Percentiles rank a stretch among this genome's conserved stretches.
These are phyloP conservation scores for Sporothrix euskadiensis DNA, from an alignment of 2,329 filamentous ascomycete genomes.

Conservation along the genomic window DNA sequence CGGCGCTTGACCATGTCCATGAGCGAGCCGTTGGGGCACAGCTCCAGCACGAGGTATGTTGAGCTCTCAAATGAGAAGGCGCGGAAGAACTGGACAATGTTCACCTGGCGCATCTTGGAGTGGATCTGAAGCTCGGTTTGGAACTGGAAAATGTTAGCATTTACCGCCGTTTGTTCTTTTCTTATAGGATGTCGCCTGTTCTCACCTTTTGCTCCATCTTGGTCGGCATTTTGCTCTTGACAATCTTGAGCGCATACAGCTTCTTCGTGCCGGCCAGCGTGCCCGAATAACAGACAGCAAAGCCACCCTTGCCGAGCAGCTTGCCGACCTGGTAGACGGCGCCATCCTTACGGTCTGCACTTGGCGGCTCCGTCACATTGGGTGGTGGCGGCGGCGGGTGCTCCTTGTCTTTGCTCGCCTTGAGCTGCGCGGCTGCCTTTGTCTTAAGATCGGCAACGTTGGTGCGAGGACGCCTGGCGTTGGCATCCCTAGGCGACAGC, in stretches of 20 bases:
- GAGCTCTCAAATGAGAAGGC: slow-evolving; percentile 87
- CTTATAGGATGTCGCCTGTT: not conserved
- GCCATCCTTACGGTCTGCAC: slow-evolving; percentile 67
- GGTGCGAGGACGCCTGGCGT: slow-evolving; percentile 56
- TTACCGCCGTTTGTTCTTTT: not conserved
- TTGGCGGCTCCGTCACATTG: slow-evolving; percentile 62
- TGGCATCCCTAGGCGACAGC: slow-evolving; percentile 64
- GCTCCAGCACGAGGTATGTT: slow-evolving; percentile 90
- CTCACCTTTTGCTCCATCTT: slow-evolving; percentile 82
- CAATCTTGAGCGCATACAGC: slow-evolving; percentile 76
- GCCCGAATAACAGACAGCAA: slow-evolving; percentile 77
- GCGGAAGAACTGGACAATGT: slow-evolving; percentile 92
- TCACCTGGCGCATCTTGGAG: slow-evolving; percentile 94
- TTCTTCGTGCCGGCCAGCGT: slow-evolving; percentile 66
- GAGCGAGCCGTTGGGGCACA: slow-evolving; percentile 92
- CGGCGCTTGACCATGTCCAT: slow-evolving; percentile 97
- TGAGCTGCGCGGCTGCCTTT: slow-evolving; percentile 55
- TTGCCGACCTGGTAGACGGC: slow-evolving; percentile 73
- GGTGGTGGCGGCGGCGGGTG: slow-evolving; percentile 65
- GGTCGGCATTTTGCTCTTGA: slow-evolving; percentile 76
- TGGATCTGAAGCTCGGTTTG: slow-evolving; percentile 93
- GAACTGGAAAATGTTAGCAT: slow-evolving; percentile 48
- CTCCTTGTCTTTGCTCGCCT: slow-evolving; percentile 63
- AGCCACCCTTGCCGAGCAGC: slow-evolving; percentile 76
- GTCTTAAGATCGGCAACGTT: slow-evolving; percentile 52